Evolutionary conservation across 345 rosid species (phyloP).

Genomic region (Lumnitzera littorea): DNA sequence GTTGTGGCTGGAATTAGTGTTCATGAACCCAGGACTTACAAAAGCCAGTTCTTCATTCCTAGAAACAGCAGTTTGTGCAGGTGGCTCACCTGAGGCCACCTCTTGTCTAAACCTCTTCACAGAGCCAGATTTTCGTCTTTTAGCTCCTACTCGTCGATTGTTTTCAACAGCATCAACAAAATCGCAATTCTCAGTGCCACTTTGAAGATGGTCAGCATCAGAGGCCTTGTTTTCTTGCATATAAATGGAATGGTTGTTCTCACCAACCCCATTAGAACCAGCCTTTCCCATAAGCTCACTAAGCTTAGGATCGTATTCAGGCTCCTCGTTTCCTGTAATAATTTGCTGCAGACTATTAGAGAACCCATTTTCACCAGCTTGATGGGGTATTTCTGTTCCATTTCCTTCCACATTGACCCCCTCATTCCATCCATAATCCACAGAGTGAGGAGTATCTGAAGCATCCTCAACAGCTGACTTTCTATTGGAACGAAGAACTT

Average conservation of each 20-base stretch:
- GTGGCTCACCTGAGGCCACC: conserved; percentile 19
- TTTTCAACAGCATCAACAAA: conserved; percentile 35
- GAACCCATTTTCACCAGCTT: conserved; percentile 39
- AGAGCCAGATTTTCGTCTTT: conserved; percentile 84
- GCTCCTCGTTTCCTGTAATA: conserved; percentile 33
- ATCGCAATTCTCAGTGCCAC: conserved; percentile 44
- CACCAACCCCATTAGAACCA: conserved; percentile 30
- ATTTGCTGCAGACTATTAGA: conserved; percentile 24
- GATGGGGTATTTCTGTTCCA: conserved; percentile 21
- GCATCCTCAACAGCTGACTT: conserved; percentile 25
- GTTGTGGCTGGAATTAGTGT: conserved; percentile 27
- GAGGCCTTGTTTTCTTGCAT: conserved; percentile 37
- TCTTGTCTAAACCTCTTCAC: conserved; percentile 95
- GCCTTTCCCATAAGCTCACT: conserved; percentile 66
- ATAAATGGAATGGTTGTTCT: conserved; percentile 34
- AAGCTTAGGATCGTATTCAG: conserved; percentile 81
- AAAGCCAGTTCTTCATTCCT: conserved; percentile 29
- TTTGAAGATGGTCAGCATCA: conserved; percentile 35
- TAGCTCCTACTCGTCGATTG: conserved; percentile 67
- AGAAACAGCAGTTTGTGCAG: conserved; percentile 27
- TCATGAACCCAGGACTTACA: conserved; percentile 30
- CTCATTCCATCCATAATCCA: conserved; percentile 24
- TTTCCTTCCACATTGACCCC: conserved; percentile 26
- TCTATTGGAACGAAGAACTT: conserved; percentile 28
- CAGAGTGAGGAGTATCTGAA: conserved; percentile 20